Evolutionary conservation across 257 asterid genomes (phyloP), one percentile per base, ranked within the genome.

Genomic region (Linderniella brevidens): DNA sequence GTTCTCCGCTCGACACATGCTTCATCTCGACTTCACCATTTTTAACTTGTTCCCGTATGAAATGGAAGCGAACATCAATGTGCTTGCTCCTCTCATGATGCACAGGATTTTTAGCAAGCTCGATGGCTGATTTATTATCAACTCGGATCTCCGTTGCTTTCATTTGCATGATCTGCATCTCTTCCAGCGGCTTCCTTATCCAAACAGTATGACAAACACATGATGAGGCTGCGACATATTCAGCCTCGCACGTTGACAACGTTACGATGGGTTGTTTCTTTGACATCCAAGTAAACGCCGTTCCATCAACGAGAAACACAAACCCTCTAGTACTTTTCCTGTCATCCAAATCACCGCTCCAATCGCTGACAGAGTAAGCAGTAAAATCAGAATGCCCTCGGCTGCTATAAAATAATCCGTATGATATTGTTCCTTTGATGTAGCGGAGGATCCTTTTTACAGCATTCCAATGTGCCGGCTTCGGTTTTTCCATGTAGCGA

Each of bases 41-140:
- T 25, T 15, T n/a, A 8, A 60, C 36, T 4, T 53, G 14, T 13
- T 60, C 66, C 0, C 56, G 29, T 7, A 54, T 54, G 17, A 18
- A 60, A 13, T 46, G 52, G 13, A 50, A 40, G 0, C 52, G 45
- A 8, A 50, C 9, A 16, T 58, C 57, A 1, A 58, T 49, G 20
- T 58, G 65, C 8, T 60, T 60, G 8, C 56, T 19, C 5, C 50
- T 36, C 41, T 35, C 42, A 45, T 59, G 59, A 32, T 44, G 39
- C 8, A 59, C 54, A 1, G 49, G 54, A 52, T 52, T 58, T 13
- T 58, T 49, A 0, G 46, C 41, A 37, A 58, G 32, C 0, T 48
- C 12, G 13, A 48, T 49, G 1, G 42, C 43, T 0, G 56, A 57
- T 12, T 13, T 16, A 15, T 48, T 57, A 35, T 39, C 56, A 15